Base-by-base conservation (phyloP, 306 rosid species). In the Fragaria nilgerrensis region DNA sequence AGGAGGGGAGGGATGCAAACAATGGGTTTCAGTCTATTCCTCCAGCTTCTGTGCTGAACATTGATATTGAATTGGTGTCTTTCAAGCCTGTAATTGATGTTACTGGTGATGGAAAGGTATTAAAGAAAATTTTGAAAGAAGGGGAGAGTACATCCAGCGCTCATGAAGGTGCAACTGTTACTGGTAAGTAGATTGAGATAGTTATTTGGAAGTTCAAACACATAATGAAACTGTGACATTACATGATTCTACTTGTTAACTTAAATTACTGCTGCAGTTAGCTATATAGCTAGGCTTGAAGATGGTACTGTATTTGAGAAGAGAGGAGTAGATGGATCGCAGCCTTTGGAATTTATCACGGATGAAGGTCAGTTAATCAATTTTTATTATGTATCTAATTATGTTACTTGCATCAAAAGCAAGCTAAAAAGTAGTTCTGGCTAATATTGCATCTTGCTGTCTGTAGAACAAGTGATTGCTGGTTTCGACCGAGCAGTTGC, bases 291-390 rank as follows among this genome's bases (percentile, higher is more conserved):
- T 32, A 80, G 53, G 83, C 86, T 91, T 41, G 94, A 91, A 79
- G 87, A 91, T 85, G 92, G 92, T 32, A 83, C 82, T 56, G 75
- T 89, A 23, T 89, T 91, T 82, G 96, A 91, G 89, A 86, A 80
- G 77, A 87, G 79, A 58, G 92, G 94, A 78, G 64, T 79, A 41
- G 91, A 53, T 72, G 94, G 85, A 61, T 74, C 74, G 43, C 77
- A 72, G 56, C 90, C 90, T 80, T 80, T 87, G 83, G 82, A 83
- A 75, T 88, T 91, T 72, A 71, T 88, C 75, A 89, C 88, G 3
- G 96, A 89, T 78, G 92, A 91, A 84, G 93, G 96, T 87, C 70
- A 16, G 84, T 74, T 77, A 75, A 73, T 73, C 63, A 43, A 3
- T 52, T 22, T 61, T 77, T 32, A 32, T 23, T 72, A 32, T 45